Conservation (phyloP, 495 filamentous ascomycete genomes). For the Apiosordaria backusii region DNA sequence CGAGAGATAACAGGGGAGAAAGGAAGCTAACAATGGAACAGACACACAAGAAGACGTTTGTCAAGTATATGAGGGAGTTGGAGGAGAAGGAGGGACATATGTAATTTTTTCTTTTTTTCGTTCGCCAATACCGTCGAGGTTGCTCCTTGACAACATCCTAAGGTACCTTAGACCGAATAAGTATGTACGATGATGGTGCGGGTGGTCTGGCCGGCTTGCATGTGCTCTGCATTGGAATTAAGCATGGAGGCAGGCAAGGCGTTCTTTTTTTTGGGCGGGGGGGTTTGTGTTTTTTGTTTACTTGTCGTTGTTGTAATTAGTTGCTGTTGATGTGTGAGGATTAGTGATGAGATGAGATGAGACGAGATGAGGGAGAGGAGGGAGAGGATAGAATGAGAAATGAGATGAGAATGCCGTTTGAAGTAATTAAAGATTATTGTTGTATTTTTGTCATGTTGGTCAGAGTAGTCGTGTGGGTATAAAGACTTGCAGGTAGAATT, state of each 20-base stretch:
- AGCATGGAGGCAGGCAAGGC: neutral
- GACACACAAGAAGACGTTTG: conserved; percentile 94
- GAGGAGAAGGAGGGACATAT: conserved; percentile 53
- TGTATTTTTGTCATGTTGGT: no score
- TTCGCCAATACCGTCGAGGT: no score
- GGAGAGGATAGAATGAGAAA: neutral
- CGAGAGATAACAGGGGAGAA: neutral
- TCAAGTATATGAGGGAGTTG: conserved; percentile 83
- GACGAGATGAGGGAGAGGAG: neutral
- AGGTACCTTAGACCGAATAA: neutral
- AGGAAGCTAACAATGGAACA: conserved; percentile 29
- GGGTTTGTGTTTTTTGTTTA: neutral
- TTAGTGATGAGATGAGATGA: neutral
- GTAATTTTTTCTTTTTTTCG: conserved; percentile 6
- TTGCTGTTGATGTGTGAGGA: neutral
- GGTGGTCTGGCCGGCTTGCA: no score
- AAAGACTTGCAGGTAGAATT: no score
- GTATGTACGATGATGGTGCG: neutral
- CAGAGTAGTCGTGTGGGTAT: no score
- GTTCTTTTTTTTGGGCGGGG: neutral
- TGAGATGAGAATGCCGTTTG: neutral
- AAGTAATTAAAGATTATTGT: no score
- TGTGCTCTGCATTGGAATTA: neutral
- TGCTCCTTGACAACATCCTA: no score
- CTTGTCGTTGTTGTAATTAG: neutral